These are phyloP conservation scores for Neonectria coccinea DNA, from an alignment of 2,329 filamentous ascomycete species.

Conservation along the genomic window DNA sequence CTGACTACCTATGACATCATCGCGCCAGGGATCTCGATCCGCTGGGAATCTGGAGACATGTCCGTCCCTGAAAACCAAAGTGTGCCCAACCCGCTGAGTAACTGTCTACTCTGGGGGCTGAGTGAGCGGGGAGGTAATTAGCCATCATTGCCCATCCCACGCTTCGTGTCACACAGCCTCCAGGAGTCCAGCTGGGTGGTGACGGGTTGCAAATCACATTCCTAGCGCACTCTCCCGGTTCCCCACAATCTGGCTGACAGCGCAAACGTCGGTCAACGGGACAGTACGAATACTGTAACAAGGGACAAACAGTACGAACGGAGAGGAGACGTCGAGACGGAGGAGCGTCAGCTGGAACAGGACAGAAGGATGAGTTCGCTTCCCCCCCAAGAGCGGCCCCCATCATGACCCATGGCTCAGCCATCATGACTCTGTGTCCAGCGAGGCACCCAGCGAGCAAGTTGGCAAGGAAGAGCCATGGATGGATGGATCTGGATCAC, in stretches of 20 bases:
- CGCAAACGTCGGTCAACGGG: conserved; percentile 13
- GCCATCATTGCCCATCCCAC: conserved; percentile 2
- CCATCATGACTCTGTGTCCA: background rate
- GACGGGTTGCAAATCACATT: conserved; percentile 4
- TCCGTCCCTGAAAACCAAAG: too few species aligned
- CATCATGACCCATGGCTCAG: conserved; percentile 2
- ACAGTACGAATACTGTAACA: background rate
- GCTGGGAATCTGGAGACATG: background rate
- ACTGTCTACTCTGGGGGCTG: conserved; percentile 14
- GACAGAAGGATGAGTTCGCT: background rate
- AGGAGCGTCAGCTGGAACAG: background rate
- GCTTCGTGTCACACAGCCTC: conserved; percentile 13
- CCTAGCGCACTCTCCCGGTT: background rate
- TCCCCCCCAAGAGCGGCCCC: background rate
- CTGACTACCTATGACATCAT: conserved; percentile 11
- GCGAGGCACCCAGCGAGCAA: background rate
- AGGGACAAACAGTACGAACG: background rate
- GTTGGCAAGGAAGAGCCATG: background rate
- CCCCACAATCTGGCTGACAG: conserved; percentile 19
- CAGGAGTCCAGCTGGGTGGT: conserved; percentile 6
- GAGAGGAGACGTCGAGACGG: background rate
- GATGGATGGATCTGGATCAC: conserved; percentile 23
- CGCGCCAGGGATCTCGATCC: background rate
- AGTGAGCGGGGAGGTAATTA: conserved; percentile 14
- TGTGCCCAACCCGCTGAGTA: conserved; percentile 17